Conservation (phyloP, 192 early-diverging fungal genomes). For the Backusella australiensis region DNA sequence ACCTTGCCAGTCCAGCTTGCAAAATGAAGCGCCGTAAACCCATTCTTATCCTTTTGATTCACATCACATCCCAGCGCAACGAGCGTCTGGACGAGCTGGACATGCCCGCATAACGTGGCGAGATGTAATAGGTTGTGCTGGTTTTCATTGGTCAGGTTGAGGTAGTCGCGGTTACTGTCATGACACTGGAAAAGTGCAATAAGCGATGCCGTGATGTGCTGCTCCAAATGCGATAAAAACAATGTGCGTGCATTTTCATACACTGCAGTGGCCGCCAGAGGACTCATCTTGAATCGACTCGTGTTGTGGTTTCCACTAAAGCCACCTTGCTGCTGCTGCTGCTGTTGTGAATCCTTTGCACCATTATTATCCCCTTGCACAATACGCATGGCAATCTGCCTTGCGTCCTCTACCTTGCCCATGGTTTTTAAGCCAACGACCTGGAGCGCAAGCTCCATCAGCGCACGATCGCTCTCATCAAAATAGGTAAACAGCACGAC, state of each 20-base stretch:
- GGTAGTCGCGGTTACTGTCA: slow-evolving; percentile 1
- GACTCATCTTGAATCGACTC: slow-evolving; percentile 38
- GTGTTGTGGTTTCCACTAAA: background rate
- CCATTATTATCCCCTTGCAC: slow-evolving; percentile 39
- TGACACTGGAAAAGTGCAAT: background rate
- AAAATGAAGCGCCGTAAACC: slow-evolving; percentile 59
- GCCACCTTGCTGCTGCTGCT: background rate
- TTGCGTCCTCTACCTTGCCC: slow-evolving; percentile 63
- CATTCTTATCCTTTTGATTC: slow-evolving; percentile 49
- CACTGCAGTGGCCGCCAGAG: slow-evolving; percentile 23
- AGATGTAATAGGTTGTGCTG: slow-evolving; percentile 52
- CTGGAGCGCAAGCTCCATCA: slow-evolving; percentile 81
- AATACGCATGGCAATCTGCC: slow-evolving; percentile 61
- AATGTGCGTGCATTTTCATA: slow-evolving; percentile 18
- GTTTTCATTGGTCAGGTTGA: slow-evolving; percentile 19
- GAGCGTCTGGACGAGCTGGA: slow-evolving; percentile 34
- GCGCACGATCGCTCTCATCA: slow-evolving; percentile 71
- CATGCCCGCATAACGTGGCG: slow-evolving; percentile 51
- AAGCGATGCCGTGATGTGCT: slow-evolving; percentile 15
- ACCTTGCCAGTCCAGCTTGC: slow-evolving; percentile 49
- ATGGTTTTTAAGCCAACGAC: slow-evolving; percentile 71
- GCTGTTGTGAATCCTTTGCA: background rate
- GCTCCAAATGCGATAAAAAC: slow-evolving; percentile 19
- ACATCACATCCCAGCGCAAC: slow-evolving; percentile 28
- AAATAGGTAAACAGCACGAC: slow-evolving; percentile 49